Base-by-base conservation (phyloP, 1,284 basidiomycete species). In the Trichosporon sp. region DNA sequence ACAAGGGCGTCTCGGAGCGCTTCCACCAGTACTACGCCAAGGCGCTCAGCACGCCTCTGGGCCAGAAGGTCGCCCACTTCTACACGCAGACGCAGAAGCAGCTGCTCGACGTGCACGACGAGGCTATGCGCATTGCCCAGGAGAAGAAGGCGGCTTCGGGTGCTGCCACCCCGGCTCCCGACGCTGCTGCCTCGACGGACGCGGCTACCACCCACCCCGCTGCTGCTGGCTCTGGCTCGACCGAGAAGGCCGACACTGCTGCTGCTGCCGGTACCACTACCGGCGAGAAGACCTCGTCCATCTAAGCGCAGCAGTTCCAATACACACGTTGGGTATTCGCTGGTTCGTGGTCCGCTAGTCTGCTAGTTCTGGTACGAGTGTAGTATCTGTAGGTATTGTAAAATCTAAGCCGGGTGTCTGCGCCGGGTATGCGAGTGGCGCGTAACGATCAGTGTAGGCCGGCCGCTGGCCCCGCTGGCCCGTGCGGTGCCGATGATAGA, bases 21-120 rank as follows among this genome's bases (percentile, higher is more conserved):
- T 89, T 90, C 6, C 79, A 81, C 54, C 88, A 89, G 70, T 95
- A 94, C 80, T 95, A 95, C 79, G 68, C 82, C 33, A 87, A 85
- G 72, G 91, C 91, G 3, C 82, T 95, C 32, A 56, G 83, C 29
- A 91, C 90, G 23, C 86, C 89, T 0, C 79, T 88, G 29, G 93
- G 92, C n/a, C 85, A 88, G 81, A 88, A 86, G 76, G 78, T 84
- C 61, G 71, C 80, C 63, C 71, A 75, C 46, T 82, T 82, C 72
- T 88, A 86, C 78, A 87, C 86, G 76, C 89, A 89, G 32, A 91
- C 86, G 60, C 87, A 85, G 63, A 88, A 85, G 78, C 88, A 90
- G 66, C 83, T 85, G 57, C 80, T 81, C 68, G 85, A 87, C 67
- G 82, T 84, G 4, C 82, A 83, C 76, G 80, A 82, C 71, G 83